phyloP scores from a whole-genome alignment of 1,139 yeast species.

The Kodamaea plutei region DNA sequence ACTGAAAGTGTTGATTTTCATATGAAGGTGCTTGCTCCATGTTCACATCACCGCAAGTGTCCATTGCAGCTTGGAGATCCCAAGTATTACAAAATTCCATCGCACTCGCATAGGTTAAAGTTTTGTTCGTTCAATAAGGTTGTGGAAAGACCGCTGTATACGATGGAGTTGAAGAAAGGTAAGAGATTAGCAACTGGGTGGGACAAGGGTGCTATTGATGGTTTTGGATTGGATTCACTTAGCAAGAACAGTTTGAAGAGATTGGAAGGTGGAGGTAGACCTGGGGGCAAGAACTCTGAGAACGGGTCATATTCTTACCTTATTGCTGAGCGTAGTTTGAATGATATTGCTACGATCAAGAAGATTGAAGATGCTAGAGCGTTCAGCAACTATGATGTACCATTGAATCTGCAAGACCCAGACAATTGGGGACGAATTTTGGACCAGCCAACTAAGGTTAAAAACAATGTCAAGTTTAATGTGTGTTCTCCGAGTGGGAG shows the following conservation, averaged over 20 bases:
- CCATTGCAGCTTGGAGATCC: constrained; percentile 82
- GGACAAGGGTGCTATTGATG: constrained; percentile 54
- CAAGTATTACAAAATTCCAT: constrained; percentile 57
- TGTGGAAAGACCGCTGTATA: constrained; percentile 71
- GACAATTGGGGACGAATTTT: constrained; percentile 74
- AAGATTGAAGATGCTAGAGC: constrained; percentile 34
- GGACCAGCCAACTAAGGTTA: constrained; percentile 68
- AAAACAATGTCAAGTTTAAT: constrained; percentile 77
- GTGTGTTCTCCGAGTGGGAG: constrained; percentile 78
- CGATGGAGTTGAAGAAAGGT: constrained; percentile 82
- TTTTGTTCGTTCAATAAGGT: constrained; percentile 78
- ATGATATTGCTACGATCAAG: constrained; percentile 29
- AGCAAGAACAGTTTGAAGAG: constrained; percentile 24
- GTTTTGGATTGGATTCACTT: constrained; percentile 41
- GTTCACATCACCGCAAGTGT: constrained; percentile 83
- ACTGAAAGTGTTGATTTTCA: constrained; percentile 44
- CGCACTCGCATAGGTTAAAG: constrained; percentile 54
- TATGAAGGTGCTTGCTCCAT: constrained; percentile 75
- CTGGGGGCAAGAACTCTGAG: constrained; percentile 69
- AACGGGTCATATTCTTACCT: constrained; percentile 73
- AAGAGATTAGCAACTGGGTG: constrained; percentile 68
- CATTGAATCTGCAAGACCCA: constrained; percentile 15
- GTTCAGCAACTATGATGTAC: constrained; percentile 19
- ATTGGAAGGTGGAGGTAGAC: constrained; percentile 61
- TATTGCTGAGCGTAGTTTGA: constrained; percentile 57